These are phyloP conservation scores for Brasilioporus rufonigricans DNA, from an alignment of 768 basidiomycete species.

Conservation along the genomic window DNA sequence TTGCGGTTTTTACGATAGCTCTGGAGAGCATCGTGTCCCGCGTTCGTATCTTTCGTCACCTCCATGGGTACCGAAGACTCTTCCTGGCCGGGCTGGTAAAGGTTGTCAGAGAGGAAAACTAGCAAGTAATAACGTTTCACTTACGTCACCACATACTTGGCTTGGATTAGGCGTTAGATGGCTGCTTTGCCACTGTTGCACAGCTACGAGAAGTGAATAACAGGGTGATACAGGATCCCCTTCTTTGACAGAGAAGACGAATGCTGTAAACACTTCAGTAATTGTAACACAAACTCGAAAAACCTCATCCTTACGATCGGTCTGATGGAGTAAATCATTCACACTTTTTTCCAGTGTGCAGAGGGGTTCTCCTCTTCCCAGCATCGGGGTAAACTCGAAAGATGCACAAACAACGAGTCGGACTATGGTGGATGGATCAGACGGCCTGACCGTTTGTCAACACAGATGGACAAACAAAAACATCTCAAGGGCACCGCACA, in stretches of 20 bases:
- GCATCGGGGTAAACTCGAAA: too few relatives aligned
- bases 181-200: not conserved
- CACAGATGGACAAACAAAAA: too few relatives aligned
- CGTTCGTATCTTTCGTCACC: not conserved
- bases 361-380: too few relatives aligned
- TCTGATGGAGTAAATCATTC: too few relatives aligned
- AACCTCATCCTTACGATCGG: too few relatives aligned
- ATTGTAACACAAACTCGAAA: too few relatives aligned
- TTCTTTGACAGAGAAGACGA: not conserved
- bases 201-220: not conserved
- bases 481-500: too few relatives aligned
- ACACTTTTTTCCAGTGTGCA: too few relatives aligned
- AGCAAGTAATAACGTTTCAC: not conserved
- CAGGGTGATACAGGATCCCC: not conserved
- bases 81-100: not conserved
- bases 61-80: not conserved
- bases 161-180: not conserved
- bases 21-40: slow-evolving; percentile 1
- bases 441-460: too few relatives aligned
- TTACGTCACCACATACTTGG: not conserved
- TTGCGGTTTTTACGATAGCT: not conserved
- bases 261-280: too few relatives aligned
- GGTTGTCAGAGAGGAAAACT: not conserved
- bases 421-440: too few relatives aligned
- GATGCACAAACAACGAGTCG: too few relatives aligned